Conservation (phyloP, 208 protist genomes). For the Lotmaria passim region DNA sequence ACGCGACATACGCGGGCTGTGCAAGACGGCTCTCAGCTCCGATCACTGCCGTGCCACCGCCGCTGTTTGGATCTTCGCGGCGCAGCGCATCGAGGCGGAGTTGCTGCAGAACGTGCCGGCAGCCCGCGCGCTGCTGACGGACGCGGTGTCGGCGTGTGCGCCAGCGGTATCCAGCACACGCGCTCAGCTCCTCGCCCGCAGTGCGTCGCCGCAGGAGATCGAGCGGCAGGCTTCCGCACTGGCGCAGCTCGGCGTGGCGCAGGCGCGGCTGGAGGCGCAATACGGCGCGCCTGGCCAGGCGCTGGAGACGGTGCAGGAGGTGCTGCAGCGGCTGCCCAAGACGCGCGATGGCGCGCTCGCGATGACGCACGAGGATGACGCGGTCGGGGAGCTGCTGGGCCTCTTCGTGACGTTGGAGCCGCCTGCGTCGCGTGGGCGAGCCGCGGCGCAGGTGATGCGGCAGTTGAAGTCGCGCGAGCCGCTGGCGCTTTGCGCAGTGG, state of each 20-base stretch:
- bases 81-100: slow-evolving; percentile 58
- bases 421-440: slow-evolving; percentile 52
- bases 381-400: slow-evolving; percentile 60
- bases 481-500: slow-evolving; percentile 71
- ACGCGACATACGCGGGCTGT: slow-evolving; percentile 50
- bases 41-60: slow-evolving; percentile 54
- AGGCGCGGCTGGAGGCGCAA: slow-evolving; percentile 36
- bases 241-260: slow-evolving; percentile 42
- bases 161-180: slow-evolving; percentile 17
- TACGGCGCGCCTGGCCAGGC: slow-evolving; percentile 43
- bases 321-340: slow-evolving; percentile 71
- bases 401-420: slow-evolving; percentile 72
- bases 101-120: slow-evolving; percentile 34
- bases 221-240: slow-evolving; percentile 46
- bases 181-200: slow-evolving; percentile 6
- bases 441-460: slow-evolving; percentile 73
- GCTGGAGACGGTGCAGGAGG: slow-evolving; percentile 68
- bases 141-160: slow-evolving; percentile 39
- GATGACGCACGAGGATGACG: slow-evolving; percentile 44
- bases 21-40: slow-evolving; percentile 36
- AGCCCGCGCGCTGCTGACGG: slow-evolving; percentile 43
- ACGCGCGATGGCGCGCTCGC: slow-evolving; percentile 59
- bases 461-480: slow-evolving; percentile 73
- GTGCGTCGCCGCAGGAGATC: slow-evolving; percentile 39
- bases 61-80: slow-evolving; percentile 74